Evolutionary conservation across 192 early-diverging fungal genomes (phyloP).

Genomic region (Rhizophagus prolifer): DNA sequence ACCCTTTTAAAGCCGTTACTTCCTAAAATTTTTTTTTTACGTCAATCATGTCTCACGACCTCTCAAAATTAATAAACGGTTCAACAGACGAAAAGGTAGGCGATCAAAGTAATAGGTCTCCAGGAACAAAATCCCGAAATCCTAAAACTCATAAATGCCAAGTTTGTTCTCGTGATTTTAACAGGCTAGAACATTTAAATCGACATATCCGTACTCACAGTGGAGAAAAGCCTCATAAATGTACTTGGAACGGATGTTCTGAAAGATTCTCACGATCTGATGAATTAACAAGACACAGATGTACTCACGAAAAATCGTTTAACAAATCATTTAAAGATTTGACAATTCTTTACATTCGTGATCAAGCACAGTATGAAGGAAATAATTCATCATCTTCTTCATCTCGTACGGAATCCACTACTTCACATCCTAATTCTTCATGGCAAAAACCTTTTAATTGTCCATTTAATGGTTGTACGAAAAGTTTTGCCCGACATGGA

Average conservation of each 20-base stretch:
- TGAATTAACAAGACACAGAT: slow-evolving; percentile 64
- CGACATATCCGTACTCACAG: slow-evolving; percentile 71
- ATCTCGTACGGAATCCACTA: neutral
- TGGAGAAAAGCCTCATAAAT: slow-evolving; percentile 74
- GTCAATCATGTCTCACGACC: too few relatives aligned
- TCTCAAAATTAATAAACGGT: too few relatives aligned
- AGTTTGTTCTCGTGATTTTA: too few relatives aligned
- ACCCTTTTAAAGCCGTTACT: too few relatives aligned
- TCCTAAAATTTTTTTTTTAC: too few relatives aligned
- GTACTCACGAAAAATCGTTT: slow-evolving; percentile 49
- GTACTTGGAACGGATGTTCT: slow-evolving; percentile 61
- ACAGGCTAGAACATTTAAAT: too few relatives aligned
- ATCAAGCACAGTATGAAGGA: neutral
- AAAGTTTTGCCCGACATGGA: slow-evolving; percentile 43
- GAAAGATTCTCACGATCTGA: slow-evolving; percentile 78
- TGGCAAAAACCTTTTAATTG: slow-evolving; percentile 7
- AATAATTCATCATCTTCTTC: neutral
- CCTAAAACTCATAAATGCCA: too few relatives aligned
- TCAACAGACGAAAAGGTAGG: too few relatives aligned
- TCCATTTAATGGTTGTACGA: slow-evolving; percentile 30
- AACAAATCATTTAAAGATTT: slow-evolving; percentile 9
- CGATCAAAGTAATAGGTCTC: too few relatives aligned
- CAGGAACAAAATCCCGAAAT: too few relatives aligned
- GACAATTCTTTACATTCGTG: neutral
- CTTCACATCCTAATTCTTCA: neutral